phyloP scores from a whole-genome alignment of 352 stramenopile genomes.

The Pythium aquatile region DNA sequence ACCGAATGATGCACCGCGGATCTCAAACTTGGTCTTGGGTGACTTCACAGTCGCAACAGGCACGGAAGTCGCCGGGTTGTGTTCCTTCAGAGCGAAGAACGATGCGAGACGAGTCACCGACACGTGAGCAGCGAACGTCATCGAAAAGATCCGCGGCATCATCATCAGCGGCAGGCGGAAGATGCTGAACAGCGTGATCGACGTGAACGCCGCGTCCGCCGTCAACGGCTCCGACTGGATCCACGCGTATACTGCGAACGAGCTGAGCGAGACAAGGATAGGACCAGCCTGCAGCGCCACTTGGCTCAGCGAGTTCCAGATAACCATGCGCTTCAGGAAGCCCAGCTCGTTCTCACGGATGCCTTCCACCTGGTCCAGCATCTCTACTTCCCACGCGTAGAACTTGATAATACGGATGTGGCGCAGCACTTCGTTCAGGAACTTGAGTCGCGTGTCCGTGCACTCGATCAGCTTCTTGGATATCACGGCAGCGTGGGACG shows the following conservation, averaged over 20 bases:
- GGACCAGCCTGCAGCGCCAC: slow-evolving; percentile 47
- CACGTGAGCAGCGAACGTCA: slow-evolving; percentile 57
- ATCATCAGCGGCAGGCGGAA: slow-evolving; percentile 94
- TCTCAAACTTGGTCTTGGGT: slow-evolving; percentile 8
- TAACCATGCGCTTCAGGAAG: slow-evolving; percentile 44
- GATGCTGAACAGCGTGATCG: slow-evolving; percentile 96
- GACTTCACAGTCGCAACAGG: not conserved
- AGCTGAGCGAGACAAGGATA: slow-evolving; percentile 57
- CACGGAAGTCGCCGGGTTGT: slow-evolving; percentile 15
- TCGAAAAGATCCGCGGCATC: slow-evolving; percentile 75
- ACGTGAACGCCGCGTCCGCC: slow-evolving; percentile 91
- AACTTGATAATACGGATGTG: slow-evolving; percentile 76
- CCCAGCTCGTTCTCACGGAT: slow-evolving; percentile 50
- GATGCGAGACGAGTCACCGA: slow-evolving; percentile 54
- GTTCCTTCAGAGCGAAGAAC: slow-evolving; percentile 41
- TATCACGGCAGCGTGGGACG: slow-evolving; percentile 36
- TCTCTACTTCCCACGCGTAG: slow-evolving; percentile 69
- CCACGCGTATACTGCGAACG: slow-evolving; percentile 64
- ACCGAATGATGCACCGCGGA: slow-evolving; percentile 48
- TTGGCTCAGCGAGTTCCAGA: slow-evolving; percentile 54
- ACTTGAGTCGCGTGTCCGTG: slow-evolving; percentile 55
- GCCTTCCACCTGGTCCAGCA: slow-evolving; percentile 46
- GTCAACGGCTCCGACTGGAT: slow-evolving; percentile 58
- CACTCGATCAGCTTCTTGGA: slow-evolving; percentile 44
- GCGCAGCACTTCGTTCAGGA: slow-evolving; percentile 57